Evolutionary conservation across 1,139 yeast genomes (phyloP).

Genomic region (Pneumocystis oryctolagi): DNA sequence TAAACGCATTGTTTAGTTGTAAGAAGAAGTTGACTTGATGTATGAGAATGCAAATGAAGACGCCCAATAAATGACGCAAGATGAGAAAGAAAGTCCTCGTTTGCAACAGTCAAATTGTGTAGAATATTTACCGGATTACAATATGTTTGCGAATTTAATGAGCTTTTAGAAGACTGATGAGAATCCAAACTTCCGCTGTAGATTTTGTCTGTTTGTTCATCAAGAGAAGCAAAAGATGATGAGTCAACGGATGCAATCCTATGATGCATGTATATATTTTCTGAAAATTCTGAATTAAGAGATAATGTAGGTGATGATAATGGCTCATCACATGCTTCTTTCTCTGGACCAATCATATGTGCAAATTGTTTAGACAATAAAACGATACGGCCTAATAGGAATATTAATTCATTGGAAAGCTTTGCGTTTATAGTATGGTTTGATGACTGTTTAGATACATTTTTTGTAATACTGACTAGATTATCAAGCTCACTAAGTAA

Average conservation of each 20-base stretch:
- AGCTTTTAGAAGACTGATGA: not conserved
- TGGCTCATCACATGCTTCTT: not conserved
- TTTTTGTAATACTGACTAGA: constrained; percentile 2
- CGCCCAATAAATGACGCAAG: constrained; percentile 35
- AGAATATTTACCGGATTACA: constrained; percentile 41
- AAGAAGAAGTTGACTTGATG: constrained; percentile 25
- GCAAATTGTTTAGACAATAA: not conserved
- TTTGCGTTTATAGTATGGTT: not conserved
- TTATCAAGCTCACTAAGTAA: constrained; percentile 21
- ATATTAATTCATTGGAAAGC: not conserved
- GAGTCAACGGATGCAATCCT: not conserved
- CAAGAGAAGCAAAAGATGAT: not conserved
- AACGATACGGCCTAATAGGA: not conserved
- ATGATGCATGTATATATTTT: not conserved
- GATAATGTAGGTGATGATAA: not conserved
- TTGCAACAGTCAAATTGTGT: constrained; percentile 58
- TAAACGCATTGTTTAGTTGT: constrained; percentile 29
- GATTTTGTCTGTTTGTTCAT: not conserved
- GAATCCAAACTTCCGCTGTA: not conserved
- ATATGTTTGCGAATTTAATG: not conserved
- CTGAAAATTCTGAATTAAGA: not conserved
- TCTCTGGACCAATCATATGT: not conserved
- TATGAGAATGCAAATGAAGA: constrained; percentile 20
- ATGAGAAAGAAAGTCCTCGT: constrained; percentile 53
- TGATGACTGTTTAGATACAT: constrained; percentile 1